A percentile compares a stretch with the other conserved stretches of the same genome.
phyloP scores from a whole-genome alignment of 495 filamentous ascomycete genomes.

The Xylaria telfairii region DNA sequence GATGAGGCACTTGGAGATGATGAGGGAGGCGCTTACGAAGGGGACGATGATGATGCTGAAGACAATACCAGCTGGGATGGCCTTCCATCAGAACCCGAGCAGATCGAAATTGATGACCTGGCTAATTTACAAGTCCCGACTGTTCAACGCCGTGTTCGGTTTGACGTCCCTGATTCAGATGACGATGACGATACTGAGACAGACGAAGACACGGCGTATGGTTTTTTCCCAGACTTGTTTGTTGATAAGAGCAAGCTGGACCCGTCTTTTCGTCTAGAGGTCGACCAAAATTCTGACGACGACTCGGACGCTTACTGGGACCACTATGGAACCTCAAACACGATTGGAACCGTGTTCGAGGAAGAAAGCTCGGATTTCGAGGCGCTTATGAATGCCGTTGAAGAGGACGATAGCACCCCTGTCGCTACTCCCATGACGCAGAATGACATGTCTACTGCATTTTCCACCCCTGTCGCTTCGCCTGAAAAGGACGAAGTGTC shows the following conservation, averaged over 20 bases:
- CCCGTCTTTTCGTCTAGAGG: constrained; percentile 70
- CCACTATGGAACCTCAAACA: constrained; percentile 41
- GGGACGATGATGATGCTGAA: constrained; percentile 48
- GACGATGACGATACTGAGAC: constrained; percentile 56
- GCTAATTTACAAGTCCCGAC: constrained; percentile 50
- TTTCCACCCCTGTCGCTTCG: constrained; percentile 55
- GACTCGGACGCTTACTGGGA: constrained; percentile 57
- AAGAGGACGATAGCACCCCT: constrained; percentile 41
- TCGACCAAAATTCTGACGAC: constrained; percentile 65
- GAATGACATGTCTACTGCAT: constrained; percentile 52
- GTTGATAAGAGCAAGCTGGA: constrained; percentile 73
- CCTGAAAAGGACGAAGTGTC: constrained; percentile 53
- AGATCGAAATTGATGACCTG: constrained; percentile 50
- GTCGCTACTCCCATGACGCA: constrained; percentile 54
- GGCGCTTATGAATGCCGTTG: constrained; percentile 31
- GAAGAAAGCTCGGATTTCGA: constrained; percentile 44
- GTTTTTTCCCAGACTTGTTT: constrained; percentile 74
- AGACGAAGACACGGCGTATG: constrained; percentile 48
- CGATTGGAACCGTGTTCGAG: constrained; percentile 20
- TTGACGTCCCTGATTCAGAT: constrained; percentile 54
- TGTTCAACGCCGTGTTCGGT: constrained; percentile 58
- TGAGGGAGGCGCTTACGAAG: constrained; percentile 44
- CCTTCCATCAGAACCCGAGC: constrained; percentile 56
- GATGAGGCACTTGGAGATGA: constrained; percentile 49
- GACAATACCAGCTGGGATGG: constrained; percentile 64